Conservation (phyloP, 2,329 filamentous ascomycete genomes). For the Paraconiothyrium sp. region DNA sequence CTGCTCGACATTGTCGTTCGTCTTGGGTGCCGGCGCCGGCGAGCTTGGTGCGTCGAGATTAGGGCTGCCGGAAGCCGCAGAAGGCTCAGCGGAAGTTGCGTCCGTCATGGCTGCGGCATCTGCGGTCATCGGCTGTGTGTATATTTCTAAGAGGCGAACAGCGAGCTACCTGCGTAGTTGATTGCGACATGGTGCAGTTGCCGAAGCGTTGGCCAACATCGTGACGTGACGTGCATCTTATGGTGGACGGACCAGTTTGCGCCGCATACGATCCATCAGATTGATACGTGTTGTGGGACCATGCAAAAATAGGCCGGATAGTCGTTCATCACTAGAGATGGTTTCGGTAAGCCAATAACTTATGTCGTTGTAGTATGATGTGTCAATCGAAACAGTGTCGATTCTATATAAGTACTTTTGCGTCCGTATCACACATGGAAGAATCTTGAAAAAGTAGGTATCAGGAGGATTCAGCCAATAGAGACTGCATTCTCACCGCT, state of each 20-base stretch:
- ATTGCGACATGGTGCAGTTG: conserved; percentile 15
- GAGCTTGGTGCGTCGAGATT: conserved; percentile 47
- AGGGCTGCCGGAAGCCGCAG: conserved; percentile 24
- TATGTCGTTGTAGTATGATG: no score
- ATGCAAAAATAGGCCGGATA: neutral
- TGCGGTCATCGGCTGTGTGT: conserved; percentile 27
- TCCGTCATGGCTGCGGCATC: conserved; percentile 37
- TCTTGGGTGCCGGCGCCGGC: conserved; percentile 30
- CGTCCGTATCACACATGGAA: no score
- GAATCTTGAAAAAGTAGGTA: no score
- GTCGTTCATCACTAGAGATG: no score
- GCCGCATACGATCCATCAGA: conserved; percentile 7
- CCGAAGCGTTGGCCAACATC: conserved; percentile 10
- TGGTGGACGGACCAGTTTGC: neutral
- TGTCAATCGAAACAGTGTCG: no score
- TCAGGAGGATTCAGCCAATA: no score
- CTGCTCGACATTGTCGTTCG: conserved; percentile 33
- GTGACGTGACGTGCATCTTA: conserved; percentile 15
- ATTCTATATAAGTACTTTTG: no score
- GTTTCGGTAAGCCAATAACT: no score
- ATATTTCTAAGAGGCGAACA: neutral
- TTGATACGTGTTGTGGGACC: neutral
- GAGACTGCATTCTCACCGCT: no score
- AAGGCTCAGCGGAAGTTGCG: conserved; percentile 38
- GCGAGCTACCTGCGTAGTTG: neutral